These are phyloP conservation scores for Podospora tetraspora DNA, from an alignment of 495 filamentous ascomycete species.

Conservation along the genomic window DNA sequence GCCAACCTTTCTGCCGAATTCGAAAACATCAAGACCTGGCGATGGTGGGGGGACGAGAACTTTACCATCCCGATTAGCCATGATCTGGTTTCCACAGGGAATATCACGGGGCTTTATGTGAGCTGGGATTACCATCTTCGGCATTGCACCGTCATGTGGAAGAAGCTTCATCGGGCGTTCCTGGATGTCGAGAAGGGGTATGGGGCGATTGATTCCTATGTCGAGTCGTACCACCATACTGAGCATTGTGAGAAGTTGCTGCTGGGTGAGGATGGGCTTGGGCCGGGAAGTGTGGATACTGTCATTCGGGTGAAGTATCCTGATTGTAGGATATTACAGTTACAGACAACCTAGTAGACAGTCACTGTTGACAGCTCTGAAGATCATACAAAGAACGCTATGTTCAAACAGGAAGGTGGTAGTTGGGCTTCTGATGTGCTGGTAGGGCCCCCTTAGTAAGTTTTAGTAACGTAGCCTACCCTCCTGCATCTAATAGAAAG, in stretches of 20 bases:
- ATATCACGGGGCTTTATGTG: constrained; percentile 21
- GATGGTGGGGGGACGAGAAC: constrained; percentile 20
- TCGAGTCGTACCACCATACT: constrained; percentile 22
- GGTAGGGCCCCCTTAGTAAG: too few relatives aligned
- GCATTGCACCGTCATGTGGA: constrained; percentile 33
- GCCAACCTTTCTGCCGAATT: constrained; percentile 17
- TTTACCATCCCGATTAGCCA: constrained; percentile 6
- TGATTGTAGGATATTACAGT: too few relatives aligned
- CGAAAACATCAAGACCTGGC: constrained; percentile 33
- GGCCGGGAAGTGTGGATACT: too few relatives aligned
- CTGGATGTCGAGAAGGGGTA: background rate
- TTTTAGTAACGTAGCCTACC: too few relatives aligned
- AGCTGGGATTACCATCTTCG: constrained; percentile 29
- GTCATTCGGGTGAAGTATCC: too few relatives aligned
- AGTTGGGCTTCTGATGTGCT: too few relatives aligned
- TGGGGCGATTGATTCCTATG: constrained; percentile 15
- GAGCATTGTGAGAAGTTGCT: constrained; percentile 19
- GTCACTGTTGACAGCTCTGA: too few relatives aligned
- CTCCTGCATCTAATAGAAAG: too few relatives aligned
- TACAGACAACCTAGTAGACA: too few relatives aligned
- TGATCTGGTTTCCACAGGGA: constrained; percentile 11
- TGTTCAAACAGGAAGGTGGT: too few relatives aligned
- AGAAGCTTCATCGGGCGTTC: constrained; percentile 28
- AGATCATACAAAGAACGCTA: too few relatives aligned
- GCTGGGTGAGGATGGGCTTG: too few relatives aligned